These are phyloP conservation scores for Xylaria nigripes DNA, from an alignment of 495 filamentous ascomycete genomes.

Conservation along the genomic window DNA sequence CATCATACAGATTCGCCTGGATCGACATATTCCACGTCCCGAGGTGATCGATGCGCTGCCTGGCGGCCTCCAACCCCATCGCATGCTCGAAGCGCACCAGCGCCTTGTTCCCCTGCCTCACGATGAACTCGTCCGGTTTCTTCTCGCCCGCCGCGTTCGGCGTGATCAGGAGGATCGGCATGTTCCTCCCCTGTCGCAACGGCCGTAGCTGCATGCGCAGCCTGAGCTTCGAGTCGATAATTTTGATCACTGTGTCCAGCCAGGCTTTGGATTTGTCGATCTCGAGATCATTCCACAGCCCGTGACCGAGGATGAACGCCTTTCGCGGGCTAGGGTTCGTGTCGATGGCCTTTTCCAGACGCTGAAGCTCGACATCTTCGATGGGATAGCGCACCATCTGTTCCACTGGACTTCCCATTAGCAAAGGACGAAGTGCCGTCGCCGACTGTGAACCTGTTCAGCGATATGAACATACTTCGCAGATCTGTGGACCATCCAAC, in stretches of 20 bases:
- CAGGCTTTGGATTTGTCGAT: slow-evolving; percentile 37
- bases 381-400: slow-evolving; percentile 43
- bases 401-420: slow-evolving; percentile 32
- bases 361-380: slow-evolving; percentile 34
- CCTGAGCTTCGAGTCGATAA: slow-evolving; percentile 21
- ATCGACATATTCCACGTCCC: slow-evolving; percentile 50
- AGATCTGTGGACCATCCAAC: slow-evolving; percentile 34
- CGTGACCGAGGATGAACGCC: slow-evolving; percentile 45
- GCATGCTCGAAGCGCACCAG: slow-evolving; percentile 41
- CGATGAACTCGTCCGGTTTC: slow-evolving; percentile 45
- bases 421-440: slow-evolving; percentile 1
- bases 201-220: slow-evolving; percentile 13
- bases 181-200: slow-evolving; percentile 14
- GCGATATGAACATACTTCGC: slow-evolving; percentile 17
- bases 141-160: slow-evolving; percentile 46
- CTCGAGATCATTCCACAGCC: slow-evolving; percentile 46
- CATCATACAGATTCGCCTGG: slow-evolving; percentile 45
- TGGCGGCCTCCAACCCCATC: slow-evolving; percentile 30
- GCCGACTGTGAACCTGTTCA: neutral
- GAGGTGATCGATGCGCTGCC: slow-evolving; percentile 40
- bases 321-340: slow-evolving; percentile 31
- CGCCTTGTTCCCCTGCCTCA: slow-evolving; percentile 46
- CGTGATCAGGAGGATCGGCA: slow-evolving; percentile 40
- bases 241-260: slow-evolving; percentile 34
- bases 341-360: slow-evolving; percentile 31